Base-by-base conservation (phyloP, 23 red algal species). In the Cyanidiococcus yangmingshanensis region DNA sequence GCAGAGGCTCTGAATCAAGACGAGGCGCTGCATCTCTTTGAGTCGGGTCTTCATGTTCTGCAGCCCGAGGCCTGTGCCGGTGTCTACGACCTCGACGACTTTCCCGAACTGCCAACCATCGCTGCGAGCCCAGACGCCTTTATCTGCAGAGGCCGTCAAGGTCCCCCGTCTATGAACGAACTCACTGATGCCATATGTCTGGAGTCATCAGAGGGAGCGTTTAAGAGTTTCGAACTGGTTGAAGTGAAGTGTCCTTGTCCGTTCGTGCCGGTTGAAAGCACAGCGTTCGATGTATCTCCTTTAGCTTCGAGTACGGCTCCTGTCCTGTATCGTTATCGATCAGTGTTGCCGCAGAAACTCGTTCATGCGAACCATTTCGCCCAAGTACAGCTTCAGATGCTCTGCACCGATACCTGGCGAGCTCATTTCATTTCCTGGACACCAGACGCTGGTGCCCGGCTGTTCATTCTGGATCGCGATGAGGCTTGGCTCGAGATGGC, bases 221-320 rank as follows among this genome's bases (percentile, higher is more conserved):
- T 37, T 36, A 38, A 58, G 18, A 1, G 1, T 39, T 40, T 54
- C 50, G 32, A 78, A 54, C 33, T 78, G 12, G 57, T 54, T 41
- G 76, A 78, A 78, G 76, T 58, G 37, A 78, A 78, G 16, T 57
- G 76, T 78, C 27, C 50, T 16, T 78, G 76, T 41, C 76, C 76
- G 57, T 78, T 78, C 45, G 76, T 78, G 37, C 76, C 76, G 0
- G 16, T 24, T 16, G 33, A 1, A 2, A 16, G 3, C 27, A 78
- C 1, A 15, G 15, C 33, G 35, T 3, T 15, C 45, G 45, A 21
- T 21, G 12, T 21, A 21, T 21, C 12, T 15, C 45, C 21, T 15
- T 15, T 21, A n/a, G 1, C 35, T 30, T 0, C 17, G 39, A 18
- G 18, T 1, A 54, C 26, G 15, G 58, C 39, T 30, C 75, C 31